Base-by-base conservation (phyloP, 306 rosid genomes). In the Pyrus bretschneideri region DNA sequence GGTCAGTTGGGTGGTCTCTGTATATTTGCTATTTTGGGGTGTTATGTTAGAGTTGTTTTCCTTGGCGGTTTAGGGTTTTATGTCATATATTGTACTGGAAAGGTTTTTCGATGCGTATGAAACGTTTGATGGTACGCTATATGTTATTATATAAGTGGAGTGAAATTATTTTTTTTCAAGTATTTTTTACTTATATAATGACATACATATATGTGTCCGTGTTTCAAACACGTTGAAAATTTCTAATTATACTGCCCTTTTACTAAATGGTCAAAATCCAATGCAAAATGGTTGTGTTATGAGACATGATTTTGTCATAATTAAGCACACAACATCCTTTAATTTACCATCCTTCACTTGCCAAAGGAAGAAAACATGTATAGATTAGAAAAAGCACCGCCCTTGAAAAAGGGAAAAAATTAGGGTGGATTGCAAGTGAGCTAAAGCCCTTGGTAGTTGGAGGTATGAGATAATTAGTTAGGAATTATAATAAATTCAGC, bases 21-120 rank as follows among this genome's bases (percentile, higher is more conserved):
- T 69, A 13, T 22, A 31, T 12, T 55, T 46, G 52, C 72, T 83
- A 49, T 71, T 59, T 72, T 76, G 23, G 54, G 63, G 21, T 49
- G 21, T 17, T 49, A 0, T 49, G 17, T 14, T 49, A 15, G 54
- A 5, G 19, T 49, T 4, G 54, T 52, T 31, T 75, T 75, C 4
- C 55, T 70, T 30, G 68, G 27, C 2, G 27, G 64, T 45, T 46
- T 29, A 31, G 54, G 66, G 66, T 66, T 58, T 19, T 17, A 9
- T 13, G 66, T 4, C 19, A 10, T 61, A 4, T 14, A 52, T 17
- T 52, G 22, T 58, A 58, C 1, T 25, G n/a, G 9, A 35, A 2
- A 35, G 9, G 0, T 35, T 35, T 35, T 35, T 35, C 40, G 0
- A 35, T 35, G 9, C 0, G 40, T 35, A 6, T 1, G 9, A 35